Percentiles rank a stretch among this genome's conserved stretches.
Conservation (phyloP, 495 filamentous ascomycete genomes). For the Trichocladium antarcticum region DNA sequence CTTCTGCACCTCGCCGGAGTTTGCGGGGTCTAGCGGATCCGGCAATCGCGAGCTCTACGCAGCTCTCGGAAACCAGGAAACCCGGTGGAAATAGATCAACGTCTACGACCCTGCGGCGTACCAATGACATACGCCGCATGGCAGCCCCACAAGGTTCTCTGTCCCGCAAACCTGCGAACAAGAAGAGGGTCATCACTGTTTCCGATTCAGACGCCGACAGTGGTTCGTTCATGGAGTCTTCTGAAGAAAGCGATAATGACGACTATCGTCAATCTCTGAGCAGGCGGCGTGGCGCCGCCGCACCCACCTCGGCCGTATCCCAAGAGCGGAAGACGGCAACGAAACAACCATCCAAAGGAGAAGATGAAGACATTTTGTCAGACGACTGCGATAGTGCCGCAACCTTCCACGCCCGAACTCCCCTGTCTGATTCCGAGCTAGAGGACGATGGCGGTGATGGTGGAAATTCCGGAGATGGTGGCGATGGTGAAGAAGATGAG, state of each 20-base stretch:
- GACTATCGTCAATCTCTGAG: background rate
- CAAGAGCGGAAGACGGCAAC: background rate
- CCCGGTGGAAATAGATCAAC: background rate
- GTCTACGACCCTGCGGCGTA: background rate
- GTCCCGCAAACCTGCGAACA: background rate
- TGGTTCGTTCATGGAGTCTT: background rate
- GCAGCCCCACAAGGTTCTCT: background rate
- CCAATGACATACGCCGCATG: background rate
- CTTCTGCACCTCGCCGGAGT: conserved; percentile 3
- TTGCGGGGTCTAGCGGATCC: conserved; percentile 1
- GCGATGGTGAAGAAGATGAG: conserved; percentile 4
- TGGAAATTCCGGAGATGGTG: conserved; percentile 3
- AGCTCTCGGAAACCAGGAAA: background rate
- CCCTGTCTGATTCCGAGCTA: background rate
- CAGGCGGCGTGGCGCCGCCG: background rate
- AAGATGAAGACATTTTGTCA: conserved; percentile 2
- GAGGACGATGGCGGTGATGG: background rate
- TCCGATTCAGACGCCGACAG: conserved; percentile 5
- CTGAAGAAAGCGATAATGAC: conserved; percentile 7
- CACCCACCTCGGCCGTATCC: background rate
- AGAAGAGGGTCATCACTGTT: background rate
- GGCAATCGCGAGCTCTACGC: background rate
- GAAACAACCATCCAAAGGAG: background rate
- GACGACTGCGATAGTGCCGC: conserved; percentile 7
- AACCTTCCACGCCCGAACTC: background rate